A percentile compares a stretch with the other conserved stretches of the same genome.
Evolutionary conservation across 139 green algal species (phyloP).

Genomic region (Chlorella sp.): DNA sequence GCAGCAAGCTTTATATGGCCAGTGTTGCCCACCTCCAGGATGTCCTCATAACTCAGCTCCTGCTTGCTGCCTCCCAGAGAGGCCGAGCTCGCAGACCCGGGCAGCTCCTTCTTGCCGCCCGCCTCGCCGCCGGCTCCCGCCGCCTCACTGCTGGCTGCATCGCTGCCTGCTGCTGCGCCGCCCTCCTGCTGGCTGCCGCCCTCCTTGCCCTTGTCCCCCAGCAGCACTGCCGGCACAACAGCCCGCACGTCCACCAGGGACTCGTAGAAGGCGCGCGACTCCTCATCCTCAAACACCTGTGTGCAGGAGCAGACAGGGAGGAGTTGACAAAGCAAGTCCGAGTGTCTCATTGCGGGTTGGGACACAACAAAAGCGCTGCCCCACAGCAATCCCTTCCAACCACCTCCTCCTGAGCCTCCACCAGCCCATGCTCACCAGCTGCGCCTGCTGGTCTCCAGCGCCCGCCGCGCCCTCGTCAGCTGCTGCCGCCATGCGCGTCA

Average conservation of each 20-base stretch:
- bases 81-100: background rate
- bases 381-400: too few relatives aligned
- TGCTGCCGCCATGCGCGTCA: slow-evolving; percentile 58
- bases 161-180: background rate
- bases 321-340: too few relatives aligned
- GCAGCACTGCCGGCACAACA: slow-evolving; percentile 85
- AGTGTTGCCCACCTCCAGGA: background rate
- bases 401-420: background rate
- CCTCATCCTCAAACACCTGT: slow-evolving; percentile 88
- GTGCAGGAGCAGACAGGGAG: background rate
- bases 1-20: background rate
- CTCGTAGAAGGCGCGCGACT: slow-evolving; percentile 89
- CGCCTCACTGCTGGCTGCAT: background rate
- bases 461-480: background rate
- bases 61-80: background rate
- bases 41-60: slow-evolving; percentile 3
- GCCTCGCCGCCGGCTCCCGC: slow-evolving; percentile 7
- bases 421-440: background rate
- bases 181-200: slow-evolving; percentile 10
- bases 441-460: background rate
- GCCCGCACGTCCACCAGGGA: slow-evolving; percentile 81
- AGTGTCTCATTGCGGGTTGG: too few relatives aligned
- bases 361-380: too few relatives aligned
- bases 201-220: slow-evolving; percentile 59
- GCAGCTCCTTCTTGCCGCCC: background rate